Evolutionary conservation across 176 grass and related monocot genomes (phyloP).

Genomic region (Zoysia pacifica): DNA sequence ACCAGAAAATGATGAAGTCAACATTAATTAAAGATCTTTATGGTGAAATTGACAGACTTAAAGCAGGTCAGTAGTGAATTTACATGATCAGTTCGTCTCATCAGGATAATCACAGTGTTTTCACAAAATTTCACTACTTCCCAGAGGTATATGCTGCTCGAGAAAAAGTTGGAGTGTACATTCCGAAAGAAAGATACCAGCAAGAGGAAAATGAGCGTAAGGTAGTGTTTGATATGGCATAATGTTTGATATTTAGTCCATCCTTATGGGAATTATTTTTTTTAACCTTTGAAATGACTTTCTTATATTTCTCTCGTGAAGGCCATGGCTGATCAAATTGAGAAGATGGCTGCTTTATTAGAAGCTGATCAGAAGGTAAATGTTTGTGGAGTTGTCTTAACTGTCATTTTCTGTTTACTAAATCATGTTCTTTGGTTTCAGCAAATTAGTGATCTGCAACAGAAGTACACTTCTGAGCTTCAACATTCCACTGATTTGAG

Average conservation of each 20-base stretch:
- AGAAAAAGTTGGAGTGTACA: conserved; percentile 96
- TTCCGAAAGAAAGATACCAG: conserved; percentile 91
- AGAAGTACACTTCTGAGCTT: conserved; percentile 73
- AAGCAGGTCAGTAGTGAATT: conserved; percentile 69
- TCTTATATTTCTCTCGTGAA: conserved; percentile 43
- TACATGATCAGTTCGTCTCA: not conserved
- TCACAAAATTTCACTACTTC: conserved; percentile 38
- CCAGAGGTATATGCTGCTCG: conserved; percentile 96
- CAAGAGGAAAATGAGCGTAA: conserved; percentile 88
- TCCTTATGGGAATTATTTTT: not conserved
- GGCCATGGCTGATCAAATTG: conserved; percentile 89
- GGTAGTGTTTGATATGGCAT: conserved; percentile 52
- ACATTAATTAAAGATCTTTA: conserved; percentile 99
- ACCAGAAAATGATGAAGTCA: conserved; percentile 99
- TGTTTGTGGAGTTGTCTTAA: not conserved
- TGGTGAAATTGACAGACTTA: conserved; percentile 91
- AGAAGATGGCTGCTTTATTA: conserved; percentile 65
- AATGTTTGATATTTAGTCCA: conserved; percentile 7
- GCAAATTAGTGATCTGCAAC: conserved; percentile 76
- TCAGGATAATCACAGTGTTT: conserved; percentile 19
- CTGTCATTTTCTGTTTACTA: not conserved
- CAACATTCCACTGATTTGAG: conserved; percentile 65
- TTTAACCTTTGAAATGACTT: conserved; percentile 10
- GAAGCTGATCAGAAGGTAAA: conserved; percentile 76
- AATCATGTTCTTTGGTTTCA: conserved; percentile 43